These are phyloP conservation scores for Penicillium parvum DNA, from an alignment of 495 filamentous ascomycete genomes.

Conservation along the genomic window DNA sequence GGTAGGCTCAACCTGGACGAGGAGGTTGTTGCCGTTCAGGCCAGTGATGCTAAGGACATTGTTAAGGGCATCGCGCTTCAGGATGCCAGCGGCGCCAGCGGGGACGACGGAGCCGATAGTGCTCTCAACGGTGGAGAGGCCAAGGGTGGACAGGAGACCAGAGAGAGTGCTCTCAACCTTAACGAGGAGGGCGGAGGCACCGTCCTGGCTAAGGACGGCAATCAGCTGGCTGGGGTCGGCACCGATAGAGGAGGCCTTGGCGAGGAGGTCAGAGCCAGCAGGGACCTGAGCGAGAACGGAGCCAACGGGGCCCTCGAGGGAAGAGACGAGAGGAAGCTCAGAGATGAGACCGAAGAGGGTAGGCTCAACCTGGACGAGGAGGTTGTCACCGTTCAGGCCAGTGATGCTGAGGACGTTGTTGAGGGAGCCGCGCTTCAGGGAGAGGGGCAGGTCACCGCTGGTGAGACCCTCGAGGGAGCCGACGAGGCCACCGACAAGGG, in stretches of 20 bases:
- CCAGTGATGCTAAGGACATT: constrained; percentile 16
- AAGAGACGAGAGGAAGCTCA: too few relatives aligned
- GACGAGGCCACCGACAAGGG: constrained; percentile 24
- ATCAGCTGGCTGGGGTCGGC: constrained; percentile 16
- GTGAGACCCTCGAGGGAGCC: constrained; percentile 12
- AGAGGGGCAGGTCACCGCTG: too few relatives aligned
- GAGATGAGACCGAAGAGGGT: constrained; percentile 10
- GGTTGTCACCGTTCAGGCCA: constrained; percentile 9
- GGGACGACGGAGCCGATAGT: constrained; percentile 17
- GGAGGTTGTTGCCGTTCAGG: constrained; percentile 11
- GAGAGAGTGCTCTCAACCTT: constrained; percentile 16
- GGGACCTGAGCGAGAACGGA: constrained; percentile 14
- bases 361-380: constrained; percentile 15
- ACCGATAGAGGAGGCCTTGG: constrained; percentile 6
- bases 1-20: constrained; percentile 13
- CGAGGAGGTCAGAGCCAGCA: constrained; percentile 6
- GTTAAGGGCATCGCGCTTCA: constrained; percentile 10
- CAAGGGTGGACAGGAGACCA: constrained; percentile 19
- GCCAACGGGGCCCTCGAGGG: constrained; percentile 15
- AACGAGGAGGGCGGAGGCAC: constrained; percentile 19
- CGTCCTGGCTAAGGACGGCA: constrained; percentile 15
- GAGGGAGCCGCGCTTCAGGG: too few relatives aligned
- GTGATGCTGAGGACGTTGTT: constrained; percentile 18
- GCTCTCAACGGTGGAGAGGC: constrained; percentile 14
- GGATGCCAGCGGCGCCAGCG: too few relatives aligned